phyloP scores from a whole-genome alignment of 176 grass and related monocot genomes.

The barley (Hordeum vulgare) region MorexV3_pseudomolecules_assembly NC_058524.1:551842728-551843227 shows the following conservation, averaged over 20 bases:
- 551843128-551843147: slow-evolving; percentile 20
- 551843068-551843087: not conserved
- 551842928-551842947: slow-evolving; percentile 93
- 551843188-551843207: not conserved
- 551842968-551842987: slow-evolving; percentile 71
- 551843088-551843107: slow-evolving; percentile 20
- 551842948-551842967: slow-evolving; percentile 62
- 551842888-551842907: slow-evolving; percentile 75
- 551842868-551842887: not conserved
- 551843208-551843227: not conserved
- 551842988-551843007: slow-evolving; percentile 84
- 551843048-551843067: slow-evolving; percentile 71
- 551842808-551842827: not conserved
- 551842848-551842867: not conserved
- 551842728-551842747: too few species aligned
- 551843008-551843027: slow-evolving; percentile 88
- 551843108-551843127: slow-evolving; percentile 10
- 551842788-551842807: not conserved
- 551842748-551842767: too few species aligned
- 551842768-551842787: too few species aligned
- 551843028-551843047: slow-evolving; percentile 68
- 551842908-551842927: slow-evolving; percentile 79
- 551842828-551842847: too few species aligned
- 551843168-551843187: not conserved
- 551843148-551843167: slow-evolving; percentile 24